phyloP scores from a whole-genome alignment of 140 eudicot species.

The Anethum foeniculum region DNA sequence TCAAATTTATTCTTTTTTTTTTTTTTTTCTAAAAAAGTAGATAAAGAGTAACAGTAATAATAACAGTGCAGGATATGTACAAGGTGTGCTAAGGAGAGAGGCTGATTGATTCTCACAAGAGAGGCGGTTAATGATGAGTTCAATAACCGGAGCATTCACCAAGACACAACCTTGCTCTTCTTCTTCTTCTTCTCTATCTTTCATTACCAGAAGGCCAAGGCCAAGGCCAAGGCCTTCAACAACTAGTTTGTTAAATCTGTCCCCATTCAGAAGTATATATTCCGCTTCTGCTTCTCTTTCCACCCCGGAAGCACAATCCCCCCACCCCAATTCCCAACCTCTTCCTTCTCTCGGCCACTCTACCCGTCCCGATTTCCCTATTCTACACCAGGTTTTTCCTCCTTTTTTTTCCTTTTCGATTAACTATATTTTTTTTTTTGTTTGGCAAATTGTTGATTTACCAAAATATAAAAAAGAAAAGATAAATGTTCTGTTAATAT shows the following conservation, averaged over 20 bases:
- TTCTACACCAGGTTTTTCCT: constrained; percentile 73
- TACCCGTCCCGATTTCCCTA: constrained; percentile 80
- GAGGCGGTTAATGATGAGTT: background rate
- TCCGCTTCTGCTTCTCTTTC: background rate
- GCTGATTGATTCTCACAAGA: background rate
- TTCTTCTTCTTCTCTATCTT: background rate
- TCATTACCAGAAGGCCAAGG: background rate
- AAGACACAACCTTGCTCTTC: too few relatives aligned
- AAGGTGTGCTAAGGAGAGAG: too few relatives aligned
- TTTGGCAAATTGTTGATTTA: too few relatives aligned
- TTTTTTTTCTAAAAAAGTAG: too few relatives aligned
- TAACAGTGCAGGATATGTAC: too few relatives aligned
- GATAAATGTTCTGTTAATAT: too few relatives aligned
- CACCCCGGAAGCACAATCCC: background rate
- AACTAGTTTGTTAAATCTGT: background rate
- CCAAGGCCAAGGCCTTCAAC: background rate
- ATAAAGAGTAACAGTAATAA: too few relatives aligned
- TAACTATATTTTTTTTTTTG: too few relatives aligned
- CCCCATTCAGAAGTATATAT: background rate
- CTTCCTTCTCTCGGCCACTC: constrained; percentile 54
- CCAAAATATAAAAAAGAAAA: too few relatives aligned
- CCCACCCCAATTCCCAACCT: background rate
- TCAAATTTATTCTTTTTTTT: too few relatives aligned
- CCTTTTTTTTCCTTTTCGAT: too few relatives aligned
- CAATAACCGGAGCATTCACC: background rate